Conservation (phyloP, 106 monocot species). For the Dendrobium huoshanense region DNA sequence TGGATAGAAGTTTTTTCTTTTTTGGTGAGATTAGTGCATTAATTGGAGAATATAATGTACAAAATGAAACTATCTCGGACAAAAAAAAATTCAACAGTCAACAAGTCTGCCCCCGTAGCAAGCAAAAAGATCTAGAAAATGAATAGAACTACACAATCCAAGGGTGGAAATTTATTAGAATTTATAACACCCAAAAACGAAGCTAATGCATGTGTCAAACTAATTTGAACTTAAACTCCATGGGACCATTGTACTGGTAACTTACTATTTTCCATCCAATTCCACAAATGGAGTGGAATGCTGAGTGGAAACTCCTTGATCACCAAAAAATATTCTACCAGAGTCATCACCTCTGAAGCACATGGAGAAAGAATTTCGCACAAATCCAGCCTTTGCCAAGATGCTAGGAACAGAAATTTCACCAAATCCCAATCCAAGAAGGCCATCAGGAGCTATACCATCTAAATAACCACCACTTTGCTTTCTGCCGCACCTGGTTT, state of each 20-base stretch:
- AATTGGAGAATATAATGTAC: background rate
- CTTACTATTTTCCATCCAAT: conserved; percentile 78
- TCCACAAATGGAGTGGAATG: conserved; percentile 74
- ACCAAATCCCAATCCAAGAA: conserved; percentile 87
- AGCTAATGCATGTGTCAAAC: background rate
- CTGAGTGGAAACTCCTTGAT: conserved; percentile 56
- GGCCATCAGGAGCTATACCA: conserved; percentile 97
- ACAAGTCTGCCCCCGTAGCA: background rate
- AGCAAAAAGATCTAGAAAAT: background rate
- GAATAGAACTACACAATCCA: background rate
- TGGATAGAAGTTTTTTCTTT: background rate
- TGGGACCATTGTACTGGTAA: background rate
- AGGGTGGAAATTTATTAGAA: background rate
- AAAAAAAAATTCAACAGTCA: background rate
- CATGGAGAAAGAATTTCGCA: conserved; percentile 83
- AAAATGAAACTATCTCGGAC: background rate
- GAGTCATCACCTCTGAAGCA: conserved; percentile 83
- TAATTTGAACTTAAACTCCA: background rate
- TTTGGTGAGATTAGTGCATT: background rate
- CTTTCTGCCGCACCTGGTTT: conserved; percentile 74
- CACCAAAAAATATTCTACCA: conserved; percentile 81
- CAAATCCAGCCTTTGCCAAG: conserved; percentile 72
- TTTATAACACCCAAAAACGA: background rate
- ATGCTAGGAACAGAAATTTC: conserved; percentile 83
- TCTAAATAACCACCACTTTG: conserved; percentile 92